These are phyloP conservation scores for Labyrinthula sp. DNA, from an alignment of 352 stramenopile species.

Conservation along the genomic window DNA sequence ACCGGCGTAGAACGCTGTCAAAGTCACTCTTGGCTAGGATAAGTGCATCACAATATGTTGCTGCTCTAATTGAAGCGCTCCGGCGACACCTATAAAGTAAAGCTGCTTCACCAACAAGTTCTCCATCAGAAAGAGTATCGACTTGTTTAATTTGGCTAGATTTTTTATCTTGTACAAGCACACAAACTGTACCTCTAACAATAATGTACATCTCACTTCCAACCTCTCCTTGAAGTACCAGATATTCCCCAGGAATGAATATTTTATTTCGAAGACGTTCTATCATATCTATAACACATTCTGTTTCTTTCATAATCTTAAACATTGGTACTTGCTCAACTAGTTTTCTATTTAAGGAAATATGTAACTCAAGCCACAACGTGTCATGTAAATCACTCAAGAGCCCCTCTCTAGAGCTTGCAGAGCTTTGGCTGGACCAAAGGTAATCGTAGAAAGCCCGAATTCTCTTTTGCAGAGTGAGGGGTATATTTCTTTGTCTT, in stretches of 20 bases:
- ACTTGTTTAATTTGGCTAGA: too few species aligned
- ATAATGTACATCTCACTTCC: slow-evolving; percentile 14
- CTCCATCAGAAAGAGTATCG: too few species aligned
- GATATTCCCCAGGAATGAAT: slow-evolving; percentile 7
- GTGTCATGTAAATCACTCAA: slow-evolving; percentile 1
- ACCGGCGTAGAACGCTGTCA: too few species aligned
- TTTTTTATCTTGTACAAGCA: too few species aligned
- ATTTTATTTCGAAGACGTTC: slow-evolving; percentile 5
- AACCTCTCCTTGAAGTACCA: slow-evolving; percentile 2
- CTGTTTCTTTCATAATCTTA: slow-evolving; percentile 1
- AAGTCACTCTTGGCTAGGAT: too few species aligned
- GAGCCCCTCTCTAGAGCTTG: background rate
- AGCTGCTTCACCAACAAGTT: too few species aligned
- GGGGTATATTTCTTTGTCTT: slow-evolving; percentile 3
- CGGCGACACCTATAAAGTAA: too few species aligned
- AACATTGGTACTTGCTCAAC: slow-evolving; percentile 9
- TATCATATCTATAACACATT: slow-evolving; percentile 1
- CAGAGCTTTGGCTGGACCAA: slow-evolving; percentile 2
- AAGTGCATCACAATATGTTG: too few species aligned
- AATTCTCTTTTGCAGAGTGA: slow-evolving; percentile 1
- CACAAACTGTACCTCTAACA: too few species aligned
- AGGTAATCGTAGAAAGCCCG: slow-evolving; percentile 15
- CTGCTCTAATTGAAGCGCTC: too few species aligned
- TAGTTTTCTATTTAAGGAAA: slow-evolving; percentile 2
- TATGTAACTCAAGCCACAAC: slow-evolving; percentile 4